Percentiles rank a stretch among this genome's conserved stretches.
Conservation (phyloP, 306 rosid species). For the Fragaria iinumae region DNA sequence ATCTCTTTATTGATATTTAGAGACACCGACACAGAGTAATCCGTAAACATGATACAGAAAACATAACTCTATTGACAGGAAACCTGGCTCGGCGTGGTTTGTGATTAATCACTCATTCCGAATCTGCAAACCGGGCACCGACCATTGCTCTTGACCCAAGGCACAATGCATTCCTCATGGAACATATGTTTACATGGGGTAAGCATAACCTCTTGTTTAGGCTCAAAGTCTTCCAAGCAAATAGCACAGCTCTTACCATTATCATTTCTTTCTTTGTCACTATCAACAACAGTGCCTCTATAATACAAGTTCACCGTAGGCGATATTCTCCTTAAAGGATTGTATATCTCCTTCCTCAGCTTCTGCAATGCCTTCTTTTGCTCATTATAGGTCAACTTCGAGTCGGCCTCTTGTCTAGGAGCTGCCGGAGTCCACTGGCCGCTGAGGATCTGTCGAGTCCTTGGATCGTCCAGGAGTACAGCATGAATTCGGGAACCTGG, state of each 20-base stretch:
- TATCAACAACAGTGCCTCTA: slow-evolving; percentile 38
- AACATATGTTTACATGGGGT: slow-evolving; percentile 90
- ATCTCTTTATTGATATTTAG: neutral
- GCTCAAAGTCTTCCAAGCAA: slow-evolving; percentile 80
- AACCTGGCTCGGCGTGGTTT: neutral
- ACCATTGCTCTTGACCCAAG: slow-evolving; percentile 64
- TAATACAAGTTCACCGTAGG: slow-evolving; percentile 45
- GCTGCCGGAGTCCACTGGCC: slow-evolving; percentile 29
- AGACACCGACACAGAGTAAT: neutral
- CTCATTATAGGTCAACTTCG: slow-evolving; percentile 34
- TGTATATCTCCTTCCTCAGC: slow-evolving; percentile 54
- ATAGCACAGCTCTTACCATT: slow-evolving; percentile 57
- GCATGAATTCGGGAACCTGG: slow-evolving; percentile 23
- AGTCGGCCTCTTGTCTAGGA: slow-evolving; percentile 23
- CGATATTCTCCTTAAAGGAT: slow-evolving; percentile 42
- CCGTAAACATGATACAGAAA: neutral
- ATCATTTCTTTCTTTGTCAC: slow-evolving; percentile 34
- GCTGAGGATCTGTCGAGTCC: slow-evolving; percentile 24
- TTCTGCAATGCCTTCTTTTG: slow-evolving; percentile 45
- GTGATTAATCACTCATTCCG: slow-evolving; percentile 27
- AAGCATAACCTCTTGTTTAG: slow-evolving; percentile 55
- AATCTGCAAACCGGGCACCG: slow-evolving; percentile 81
- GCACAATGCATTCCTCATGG: slow-evolving; percentile 79
- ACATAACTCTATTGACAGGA: neutral
- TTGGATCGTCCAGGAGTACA: slow-evolving; percentile 22